A percentile compares a stretch with the other conserved stretches of the same genome.
These are phyloP conservation scores for Candida silvatica DNA, from an alignment of 805 yeast species.

Conservation along the genomic window DNA sequence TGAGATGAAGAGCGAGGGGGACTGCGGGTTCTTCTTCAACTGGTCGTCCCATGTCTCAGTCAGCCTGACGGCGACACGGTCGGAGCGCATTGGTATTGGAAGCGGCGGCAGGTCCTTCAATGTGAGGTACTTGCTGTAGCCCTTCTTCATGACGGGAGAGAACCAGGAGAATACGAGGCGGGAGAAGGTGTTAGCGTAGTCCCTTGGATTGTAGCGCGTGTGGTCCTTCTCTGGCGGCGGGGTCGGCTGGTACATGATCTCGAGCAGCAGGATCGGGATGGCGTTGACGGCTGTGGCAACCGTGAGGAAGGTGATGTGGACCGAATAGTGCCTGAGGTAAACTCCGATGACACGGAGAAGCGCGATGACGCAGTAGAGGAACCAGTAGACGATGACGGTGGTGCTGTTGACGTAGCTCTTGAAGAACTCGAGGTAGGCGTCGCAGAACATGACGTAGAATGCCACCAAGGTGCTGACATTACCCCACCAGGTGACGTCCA, in stretches of 20 bases:
- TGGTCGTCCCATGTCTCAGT: slow-evolving; percentile 53
- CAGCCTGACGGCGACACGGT: slow-evolving; percentile 38
- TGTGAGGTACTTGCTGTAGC: slow-evolving; percentile 34
- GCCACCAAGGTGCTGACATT: slow-evolving; percentile 30
- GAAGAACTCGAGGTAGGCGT: slow-evolving; percentile 65
- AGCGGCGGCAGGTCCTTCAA: slow-evolving; percentile 64
- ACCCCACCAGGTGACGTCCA: slow-evolving; percentile 18
- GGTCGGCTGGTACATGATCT: slow-evolving; percentile 28
- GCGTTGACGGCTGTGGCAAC: slow-evolving; percentile 25
- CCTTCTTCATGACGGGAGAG: slow-evolving; percentile 45
- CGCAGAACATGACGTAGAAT: slow-evolving; percentile 37
- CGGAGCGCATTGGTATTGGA: slow-evolving; percentile 57
- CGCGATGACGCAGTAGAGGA: slow-evolving; percentile 40
- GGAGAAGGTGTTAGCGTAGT: slow-evolving; percentile 37
- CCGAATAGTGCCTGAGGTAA: slow-evolving; percentile 24
- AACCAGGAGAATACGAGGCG: slow-evolving; percentile 47
- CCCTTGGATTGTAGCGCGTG: slow-evolving; percentile 33
- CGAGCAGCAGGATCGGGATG: slow-evolving; percentile 32
- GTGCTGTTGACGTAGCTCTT: slow-evolving; percentile 57
- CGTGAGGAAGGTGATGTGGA: slow-evolving; percentile 22
- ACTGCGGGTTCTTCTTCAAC: slow-evolving; percentile 16
- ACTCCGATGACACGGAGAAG: slow-evolving; percentile 32
- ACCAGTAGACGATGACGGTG: slow-evolving; percentile 65
- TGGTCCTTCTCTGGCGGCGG: slow-evolving; percentile 16
- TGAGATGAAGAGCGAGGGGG: slow-evolving; percentile 30